A percentile compares a stretch with the other conserved stretches of the same genome.
Conservation (phyloP, 805 yeast species). For the Priceomyces medius region DNA sequence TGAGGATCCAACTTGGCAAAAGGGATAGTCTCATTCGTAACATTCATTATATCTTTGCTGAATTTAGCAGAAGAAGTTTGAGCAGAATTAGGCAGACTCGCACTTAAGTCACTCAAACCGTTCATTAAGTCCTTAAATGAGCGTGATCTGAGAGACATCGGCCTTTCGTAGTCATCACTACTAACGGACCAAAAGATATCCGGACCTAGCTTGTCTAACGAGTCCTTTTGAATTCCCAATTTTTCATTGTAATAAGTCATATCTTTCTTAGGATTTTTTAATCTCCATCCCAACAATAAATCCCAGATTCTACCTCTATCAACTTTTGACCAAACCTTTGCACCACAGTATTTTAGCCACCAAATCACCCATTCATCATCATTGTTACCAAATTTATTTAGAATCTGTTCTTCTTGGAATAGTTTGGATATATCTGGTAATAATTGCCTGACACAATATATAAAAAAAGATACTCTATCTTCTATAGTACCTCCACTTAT, state of each 20-base stretch:
- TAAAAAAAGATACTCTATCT: constrained; percentile 66
- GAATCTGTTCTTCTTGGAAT: constrained; percentile 76
- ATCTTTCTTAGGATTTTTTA: constrained; percentile 28
- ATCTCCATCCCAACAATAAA: constrained; percentile 73
- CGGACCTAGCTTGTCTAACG: constrained; percentile 48
- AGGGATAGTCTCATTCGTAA: constrained; percentile 31
- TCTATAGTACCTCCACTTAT: constrained; percentile 63
- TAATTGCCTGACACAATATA: constrained; percentile 57
- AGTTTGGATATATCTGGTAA: constrained; percentile 76
- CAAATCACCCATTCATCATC: constrained; percentile 90
- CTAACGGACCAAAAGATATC: constrained; percentile 58
- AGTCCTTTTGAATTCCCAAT: constrained; percentile 29
- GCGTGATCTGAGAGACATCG: constrained; percentile 11
- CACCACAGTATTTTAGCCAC: constrained; percentile 93
- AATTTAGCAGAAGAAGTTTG: constrained; percentile 2
- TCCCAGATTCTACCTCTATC: constrained; percentile 94
- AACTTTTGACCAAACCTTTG: constrained; percentile 75
- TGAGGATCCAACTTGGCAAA: constrained; percentile 71
- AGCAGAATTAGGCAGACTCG: not conserved
- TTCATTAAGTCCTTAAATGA: constrained; percentile 33
- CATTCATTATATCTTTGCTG: no score
- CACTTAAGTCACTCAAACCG: constrained; percentile 21
- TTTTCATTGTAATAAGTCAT: constrained; percentile 31
- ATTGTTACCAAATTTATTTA: constrained; percentile 52
- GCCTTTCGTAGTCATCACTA: constrained; percentile 10